Base-by-base conservation (phyloP, 176 grass and related monocot species). In the Rhynchospora pubera region DNA sequence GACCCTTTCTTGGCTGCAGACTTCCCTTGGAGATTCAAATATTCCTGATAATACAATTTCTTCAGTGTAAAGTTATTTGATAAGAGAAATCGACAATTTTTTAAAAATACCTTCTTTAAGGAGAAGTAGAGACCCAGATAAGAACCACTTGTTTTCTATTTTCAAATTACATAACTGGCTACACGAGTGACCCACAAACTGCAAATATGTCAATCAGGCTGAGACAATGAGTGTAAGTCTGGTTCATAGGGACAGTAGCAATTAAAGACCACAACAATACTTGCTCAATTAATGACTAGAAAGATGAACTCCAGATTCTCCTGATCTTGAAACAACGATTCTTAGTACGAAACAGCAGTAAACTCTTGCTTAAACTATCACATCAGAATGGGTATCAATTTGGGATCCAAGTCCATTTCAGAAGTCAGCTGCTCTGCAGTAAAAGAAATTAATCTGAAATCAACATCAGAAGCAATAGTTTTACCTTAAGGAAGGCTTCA, bases 401-500 rank as follows among this genome's bases (percentile, higher is more conserved):
- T 53, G 45, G 65, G 12, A 3, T 15, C 39, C 26, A 7, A 16
- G 30, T 39, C 65, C 32, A 67, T 43, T 42, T 50, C 47, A n/a
- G 65, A 6, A 14, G 14, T 18, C 34, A 69, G 65, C 14, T 69
- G 39, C 6, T 19, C 39, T 69, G 44, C 6, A 7, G 39, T 69
- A 69, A 45, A 69, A 69, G 16, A 42, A 67, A 42, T 7, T 42
- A 30, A 75, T 75, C 46, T 75, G 22, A 30, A 2, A 75, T 75
- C 46, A 75, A 28, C n/a, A 75, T 10, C 6, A 28, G 10, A 76
- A 56, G 21, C 0, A 23, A 32, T 76, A 16, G 23, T 16, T 76
- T 60, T 90, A 98, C 95, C 87, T 66, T 82, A 15, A 98, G 89
- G 84, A 98, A 98, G 5, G 87, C 84, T 79, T 98, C 95, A 51